phyloP scores from a whole-genome alignment of 306 rosid genomes.

The Oemleria cerasiformis region DNA sequence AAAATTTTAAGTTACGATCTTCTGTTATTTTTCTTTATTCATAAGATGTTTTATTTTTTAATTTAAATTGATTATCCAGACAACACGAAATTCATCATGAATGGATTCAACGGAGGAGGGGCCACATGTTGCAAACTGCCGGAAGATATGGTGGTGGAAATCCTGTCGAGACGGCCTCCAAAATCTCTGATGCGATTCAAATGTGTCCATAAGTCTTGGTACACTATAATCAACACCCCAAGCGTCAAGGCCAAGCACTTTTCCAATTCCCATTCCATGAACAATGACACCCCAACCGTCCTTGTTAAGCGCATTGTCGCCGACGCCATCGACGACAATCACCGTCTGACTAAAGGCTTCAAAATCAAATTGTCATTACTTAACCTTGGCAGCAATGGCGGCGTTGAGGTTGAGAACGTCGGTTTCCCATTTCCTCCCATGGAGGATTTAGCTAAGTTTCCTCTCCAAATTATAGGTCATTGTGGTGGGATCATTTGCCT shows the following conservation, averaged over 20 bases:
- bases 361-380: not conserved
- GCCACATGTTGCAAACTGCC: not conserved
- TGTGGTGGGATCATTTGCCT: conserved; percentile 1
- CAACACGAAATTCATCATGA: no score
- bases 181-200: conserved; percentile 5
- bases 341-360: not conserved
- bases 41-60: no score
- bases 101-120: no score
- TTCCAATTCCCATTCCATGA: not conserved
- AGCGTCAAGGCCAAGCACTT: not conserved
- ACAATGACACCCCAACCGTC: not conserved
- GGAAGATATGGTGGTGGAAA: not conserved
- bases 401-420: not conserved
- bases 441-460: not conserved
- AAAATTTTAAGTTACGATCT: no score
- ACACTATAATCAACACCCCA: not conserved
- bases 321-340: not conserved
- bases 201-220: not conserved
- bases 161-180: not conserved
- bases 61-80: no score
- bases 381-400: not conserved
- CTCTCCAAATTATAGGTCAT: not conserved
- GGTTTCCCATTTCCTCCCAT: not conserved
- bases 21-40: no score
- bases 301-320: not conserved